Conservation (phyloP, 176 grass and related monocot species). For the Raddia guianensis region DNA sequence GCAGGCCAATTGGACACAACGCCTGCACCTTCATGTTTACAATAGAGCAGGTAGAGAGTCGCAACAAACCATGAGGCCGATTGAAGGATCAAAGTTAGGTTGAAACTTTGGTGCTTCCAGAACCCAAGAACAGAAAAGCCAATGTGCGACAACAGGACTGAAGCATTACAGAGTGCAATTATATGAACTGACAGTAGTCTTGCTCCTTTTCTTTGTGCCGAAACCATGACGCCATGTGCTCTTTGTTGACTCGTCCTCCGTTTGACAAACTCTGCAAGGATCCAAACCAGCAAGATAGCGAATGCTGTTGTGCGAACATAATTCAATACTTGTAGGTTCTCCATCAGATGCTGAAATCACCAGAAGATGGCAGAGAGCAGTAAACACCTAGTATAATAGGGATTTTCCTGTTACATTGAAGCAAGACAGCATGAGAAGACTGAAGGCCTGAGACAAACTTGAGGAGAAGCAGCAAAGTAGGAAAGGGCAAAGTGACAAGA, state of each 20-base stretch:
- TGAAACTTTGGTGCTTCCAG: slow-evolving; percentile 33
- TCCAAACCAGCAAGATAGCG: slow-evolving; percentile 49
- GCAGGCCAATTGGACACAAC: slow-evolving; percentile 39
- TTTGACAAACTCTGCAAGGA: slow-evolving; percentile 28
- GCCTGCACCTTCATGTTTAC: slow-evolving; percentile 36
- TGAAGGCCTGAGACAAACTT: background rate
- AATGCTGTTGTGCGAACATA: slow-evolving; percentile 40
- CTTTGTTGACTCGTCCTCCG: slow-evolving; percentile 4
- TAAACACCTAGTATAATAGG: background rate
- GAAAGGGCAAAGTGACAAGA: background rate
- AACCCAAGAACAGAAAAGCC: slow-evolving; percentile 30
- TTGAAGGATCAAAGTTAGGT: slow-evolving; percentile 35
- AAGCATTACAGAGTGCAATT: slow-evolving; percentile 39
- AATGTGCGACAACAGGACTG: slow-evolving; percentile 36
- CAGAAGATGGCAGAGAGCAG: background rate
- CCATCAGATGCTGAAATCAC: slow-evolving; percentile 22
- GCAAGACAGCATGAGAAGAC: background rate
- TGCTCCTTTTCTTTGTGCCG: slow-evolving; percentile 3
- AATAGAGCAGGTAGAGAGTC: slow-evolving; percentile 47
- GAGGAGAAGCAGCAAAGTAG: background rate
- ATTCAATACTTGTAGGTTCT: slow-evolving; percentile 28
- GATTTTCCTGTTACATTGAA: slow-evolving; percentile 35
- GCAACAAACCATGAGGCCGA: slow-evolving; percentile 58
- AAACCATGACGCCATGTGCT: background rate
- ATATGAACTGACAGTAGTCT: slow-evolving; percentile 17